Conservation (phyloP, 768 basidiomycete genomes). For the Russula sp. region DNA sequence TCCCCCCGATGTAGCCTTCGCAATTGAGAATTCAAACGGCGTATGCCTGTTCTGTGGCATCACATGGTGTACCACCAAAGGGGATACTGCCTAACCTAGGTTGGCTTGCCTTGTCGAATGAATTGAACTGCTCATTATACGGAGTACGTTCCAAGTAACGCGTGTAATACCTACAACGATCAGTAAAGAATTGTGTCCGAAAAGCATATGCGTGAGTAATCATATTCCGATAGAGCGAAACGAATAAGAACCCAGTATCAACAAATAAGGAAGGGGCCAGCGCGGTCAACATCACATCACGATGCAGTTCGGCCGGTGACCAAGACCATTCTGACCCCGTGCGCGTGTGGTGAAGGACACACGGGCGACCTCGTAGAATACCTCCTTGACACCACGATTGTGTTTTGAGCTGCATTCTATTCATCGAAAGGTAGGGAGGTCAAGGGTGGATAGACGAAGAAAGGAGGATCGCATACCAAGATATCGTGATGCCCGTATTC, state of each 20-base stretch:
- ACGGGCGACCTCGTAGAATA: constrained; percentile 87
- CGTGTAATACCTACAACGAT: constrained; percentile 23
- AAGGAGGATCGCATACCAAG: constrained; percentile 57
- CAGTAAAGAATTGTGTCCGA: constrained; percentile 23
- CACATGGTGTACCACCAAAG: not conserved
- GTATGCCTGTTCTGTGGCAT: not conserved
- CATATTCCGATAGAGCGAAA: constrained; percentile 13
- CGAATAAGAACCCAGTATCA: constrained; percentile 3
- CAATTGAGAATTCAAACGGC: too few relatives aligned
- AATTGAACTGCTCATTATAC: constrained; percentile 4
- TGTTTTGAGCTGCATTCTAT: constrained; percentile 97
- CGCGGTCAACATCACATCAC: constrained; percentile 48
- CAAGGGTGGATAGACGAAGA: not conserved
- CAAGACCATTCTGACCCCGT: constrained; percentile 51
- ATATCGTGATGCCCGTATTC: constrained; percentile 91
- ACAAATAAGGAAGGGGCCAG: not conserved
- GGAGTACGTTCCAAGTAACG: constrained; percentile 15
- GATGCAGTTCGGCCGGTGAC: constrained; percentile 44
- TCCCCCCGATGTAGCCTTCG: too few relatives aligned
- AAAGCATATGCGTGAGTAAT: constrained; percentile 18
- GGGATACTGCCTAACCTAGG: not conserved
- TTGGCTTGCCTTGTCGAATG: not conserved
- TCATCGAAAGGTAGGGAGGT: not conserved
- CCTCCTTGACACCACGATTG: constrained; percentile 90
- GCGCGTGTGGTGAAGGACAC: constrained; percentile 74